Conservation (phyloP, 1,284 basidiomycete genomes). For the Leccinum pseudoinsigne region DNA sequence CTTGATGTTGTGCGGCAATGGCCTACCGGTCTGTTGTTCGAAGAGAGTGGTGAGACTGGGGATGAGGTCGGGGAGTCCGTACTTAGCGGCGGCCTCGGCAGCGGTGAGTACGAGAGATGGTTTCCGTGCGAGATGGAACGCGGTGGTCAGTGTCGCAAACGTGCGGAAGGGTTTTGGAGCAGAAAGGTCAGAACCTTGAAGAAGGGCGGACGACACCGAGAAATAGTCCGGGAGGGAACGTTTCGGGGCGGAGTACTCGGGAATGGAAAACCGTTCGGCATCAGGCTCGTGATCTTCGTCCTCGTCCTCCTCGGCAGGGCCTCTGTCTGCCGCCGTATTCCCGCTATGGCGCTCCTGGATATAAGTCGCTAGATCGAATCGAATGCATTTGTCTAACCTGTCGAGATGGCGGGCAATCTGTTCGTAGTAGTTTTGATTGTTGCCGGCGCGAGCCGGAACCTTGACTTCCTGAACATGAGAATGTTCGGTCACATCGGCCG, state of each 20-base stretch:
- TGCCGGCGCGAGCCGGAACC: conserved; percentile 2
- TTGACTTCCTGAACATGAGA: conserved; percentile 9
- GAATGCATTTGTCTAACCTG: conserved; percentile 4
- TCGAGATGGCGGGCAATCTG: conserved; percentile 3
- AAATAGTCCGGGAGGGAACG: conserved; percentile 9
- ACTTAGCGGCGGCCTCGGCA: background rate
- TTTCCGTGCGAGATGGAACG: conserved; percentile 10
- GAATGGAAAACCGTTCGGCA: background rate
- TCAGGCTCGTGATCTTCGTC: conserved; percentile 4
- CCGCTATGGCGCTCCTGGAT: background rate
- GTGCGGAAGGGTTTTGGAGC: conserved; percentile 2
- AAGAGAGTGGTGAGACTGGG: background rate
- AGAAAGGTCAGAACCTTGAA: background rate
- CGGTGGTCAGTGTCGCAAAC: conserved; percentile 3
- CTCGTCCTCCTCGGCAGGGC: background rate
- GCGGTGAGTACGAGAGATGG: background rate
- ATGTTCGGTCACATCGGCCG: conserved; percentile 5
- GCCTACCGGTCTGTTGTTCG: background rate
- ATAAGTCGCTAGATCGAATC: conserved; percentile 2
- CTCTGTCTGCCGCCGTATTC: background rate
- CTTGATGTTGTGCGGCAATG: background rate
- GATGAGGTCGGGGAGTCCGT: conserved; percentile 8
- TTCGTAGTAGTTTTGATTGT: conserved; percentile 5
- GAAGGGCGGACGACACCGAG: background rate
- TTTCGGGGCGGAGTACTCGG: background rate